Evolutionary conservation across 73 alveolate species (phyloP).

Genomic region (Paramecium octaurelia): DNA sequence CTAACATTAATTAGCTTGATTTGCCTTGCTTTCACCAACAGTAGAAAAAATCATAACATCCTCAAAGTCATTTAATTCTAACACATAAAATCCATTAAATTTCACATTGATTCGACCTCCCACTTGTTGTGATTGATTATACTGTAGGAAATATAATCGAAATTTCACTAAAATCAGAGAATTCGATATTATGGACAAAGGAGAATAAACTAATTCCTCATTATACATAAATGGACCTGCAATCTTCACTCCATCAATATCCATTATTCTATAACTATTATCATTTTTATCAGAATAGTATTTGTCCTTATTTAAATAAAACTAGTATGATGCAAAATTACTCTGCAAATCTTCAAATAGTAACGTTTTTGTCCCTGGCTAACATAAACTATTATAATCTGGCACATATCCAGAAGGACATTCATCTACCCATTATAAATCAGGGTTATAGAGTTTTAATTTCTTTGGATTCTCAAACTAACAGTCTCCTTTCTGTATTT

Average conservation of each 20-base stretch:
- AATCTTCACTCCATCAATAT: background rate
- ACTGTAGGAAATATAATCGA: background rate
- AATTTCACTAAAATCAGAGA: background rate
- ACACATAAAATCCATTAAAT: background rate
- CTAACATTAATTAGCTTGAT: background rate
- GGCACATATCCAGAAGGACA: background rate
- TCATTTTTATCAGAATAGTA: background rate
- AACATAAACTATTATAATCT: background rate
- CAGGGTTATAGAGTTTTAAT: background rate
- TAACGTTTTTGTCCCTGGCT: background rate
- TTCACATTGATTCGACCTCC: background rate
- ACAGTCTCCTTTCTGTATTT: background rate
- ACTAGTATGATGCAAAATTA: background rate
- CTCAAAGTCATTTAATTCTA: background rate
- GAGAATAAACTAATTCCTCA: background rate
- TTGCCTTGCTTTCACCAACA: background rate
- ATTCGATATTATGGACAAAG: background rate
- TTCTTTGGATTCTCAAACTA: background rate
- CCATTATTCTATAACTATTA: background rate
- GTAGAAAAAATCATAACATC: background rate
- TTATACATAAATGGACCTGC: constrained; percentile 3
- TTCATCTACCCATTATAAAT: background rate
- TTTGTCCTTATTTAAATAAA: background rate
- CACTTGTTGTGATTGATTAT: background rate
- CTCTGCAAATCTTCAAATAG: background rate